These are phyloP conservation scores for Ceratobasidium papillatum DNA, from an alignment of 1,284 basidiomycete species.

Conservation along the genomic window DNA sequence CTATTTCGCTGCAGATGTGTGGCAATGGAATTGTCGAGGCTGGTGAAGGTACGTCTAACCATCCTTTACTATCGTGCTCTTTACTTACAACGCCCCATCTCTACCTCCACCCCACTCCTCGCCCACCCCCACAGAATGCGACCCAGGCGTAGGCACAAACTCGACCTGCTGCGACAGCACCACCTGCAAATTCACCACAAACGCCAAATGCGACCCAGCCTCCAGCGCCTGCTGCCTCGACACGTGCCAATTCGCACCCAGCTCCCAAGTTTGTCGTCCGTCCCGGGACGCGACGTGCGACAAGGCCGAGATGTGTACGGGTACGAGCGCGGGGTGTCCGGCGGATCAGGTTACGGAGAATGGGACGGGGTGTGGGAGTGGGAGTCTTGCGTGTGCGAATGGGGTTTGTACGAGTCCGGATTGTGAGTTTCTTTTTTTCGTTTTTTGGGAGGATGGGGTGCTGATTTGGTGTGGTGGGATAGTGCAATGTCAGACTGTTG, in stretches of 20 bases:
- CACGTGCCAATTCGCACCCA: slow-evolving; percentile 73
- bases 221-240: slow-evolving; percentile 81
- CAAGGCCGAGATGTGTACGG: slow-evolving; percentile 80
- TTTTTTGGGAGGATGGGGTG: not conserved
- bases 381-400: slow-evolving; percentile 77
- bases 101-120: slow-evolving; percentile 59
- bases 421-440: slow-evolving; percentile 57
- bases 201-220: slow-evolving; percentile 81
- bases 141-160: slow-evolving; percentile 72
- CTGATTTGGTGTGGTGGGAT: not conserved
- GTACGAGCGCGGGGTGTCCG: slow-evolving; percentile 77
- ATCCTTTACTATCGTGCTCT: no score
- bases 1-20: slow-evolving; percentile 75
- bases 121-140: slow-evolving; percentile 92
- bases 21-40: slow-evolving; percentile 80
- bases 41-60: slow-evolving; percentile 49
- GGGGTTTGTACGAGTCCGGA: slow-evolving; percentile 83
- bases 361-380: slow-evolving; percentile 73
- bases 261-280: slow-evolving; percentile 71
- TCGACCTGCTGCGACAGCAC: slow-evolving; percentile 79
- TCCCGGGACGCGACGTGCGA: slow-evolving; percentile 77
- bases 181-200: slow-evolving; percentile 80
- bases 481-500: slow-evolving; percentile 83
- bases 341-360: slow-evolving; percentile 71
- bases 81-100: no score